These are phyloP conservation scores for Coemansia sp. DNA, from an alignment of 192 early-diverging fungal genomes.

Conservation along the genomic window DNA sequence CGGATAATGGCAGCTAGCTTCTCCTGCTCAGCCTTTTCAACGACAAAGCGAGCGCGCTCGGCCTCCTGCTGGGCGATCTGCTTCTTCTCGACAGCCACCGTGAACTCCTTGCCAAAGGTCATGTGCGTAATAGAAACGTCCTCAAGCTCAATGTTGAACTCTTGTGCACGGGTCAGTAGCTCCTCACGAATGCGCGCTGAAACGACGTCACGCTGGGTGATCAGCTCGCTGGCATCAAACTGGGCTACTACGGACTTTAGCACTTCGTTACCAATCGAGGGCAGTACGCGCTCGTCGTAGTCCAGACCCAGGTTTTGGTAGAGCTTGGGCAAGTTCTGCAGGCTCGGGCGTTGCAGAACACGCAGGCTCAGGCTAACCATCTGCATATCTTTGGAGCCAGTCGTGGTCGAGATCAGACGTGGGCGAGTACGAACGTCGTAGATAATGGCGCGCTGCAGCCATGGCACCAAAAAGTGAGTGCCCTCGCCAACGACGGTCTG, in stretches of 20 bases:
- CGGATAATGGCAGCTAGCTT: conserved; percentile 96
- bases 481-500: conserved; percentile 84
- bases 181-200: conserved; percentile 93
- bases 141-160: conserved; percentile 96
- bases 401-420: conserved; percentile 97
- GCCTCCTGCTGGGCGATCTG: conserved; percentile 99
- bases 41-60: conserved; percentile 97
- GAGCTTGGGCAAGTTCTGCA: conserved; percentile 74
- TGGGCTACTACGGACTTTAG: conserved; percentile 98
- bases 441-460: conserved; percentile 88
- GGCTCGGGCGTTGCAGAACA: conserved; percentile 88
- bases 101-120: conserved; percentile 99
- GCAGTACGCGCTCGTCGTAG: conserved; percentile 97
- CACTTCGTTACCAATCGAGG: conserved; percentile 99
- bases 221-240: conserved; percentile 97
- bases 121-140: conserved; percentile 99
- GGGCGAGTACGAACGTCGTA: conserved; percentile 96
- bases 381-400: conserved; percentile 99
- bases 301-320: conserved; percentile 93
- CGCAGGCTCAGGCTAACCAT: conserved; percentile 93
- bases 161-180: conserved; percentile 86
- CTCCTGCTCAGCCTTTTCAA: conserved; percentile 99
- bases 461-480: conserved; percentile 98
- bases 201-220: conserved; percentile 97
- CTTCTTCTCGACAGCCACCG: conserved; percentile 97